Evolutionary conservation across 176 grass and related monocot genomes (phyloP), one percentile per base, ranked within the genome.

Genomic region (Hsuehochloa calcarea): DNA sequence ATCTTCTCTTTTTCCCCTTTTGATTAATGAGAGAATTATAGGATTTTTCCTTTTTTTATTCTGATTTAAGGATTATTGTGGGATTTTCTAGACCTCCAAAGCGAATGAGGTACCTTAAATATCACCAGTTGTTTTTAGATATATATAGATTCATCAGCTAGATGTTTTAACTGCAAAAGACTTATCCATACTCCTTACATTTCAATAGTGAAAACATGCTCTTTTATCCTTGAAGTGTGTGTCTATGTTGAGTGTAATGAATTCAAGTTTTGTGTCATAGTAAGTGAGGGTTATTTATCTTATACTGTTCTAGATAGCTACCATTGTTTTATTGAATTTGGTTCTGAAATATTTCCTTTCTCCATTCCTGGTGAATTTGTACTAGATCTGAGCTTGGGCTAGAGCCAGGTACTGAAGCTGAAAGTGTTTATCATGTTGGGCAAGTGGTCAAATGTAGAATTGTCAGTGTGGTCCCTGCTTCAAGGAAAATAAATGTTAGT

Each of bases 361-460:
- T 78, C 75, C 20, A 47, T 46, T 78, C 31, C 68, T 52, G 29
- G 64, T 85, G 58, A 73, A 64, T 87, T 40, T 52, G 27, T 85
- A 59, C 8, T 74, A 98, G 96, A 79, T 90, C 85, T 82, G 93
- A 98, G 78, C 91, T 98, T 90, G 96, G 91, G 77, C 92, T 98
- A 75, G 93, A 94, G 41, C 80, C 85, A 65, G 89, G 96, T 66
- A 71, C 23, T 92, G 91, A 94, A 89, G 91, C 89, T 75, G 93
- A 90, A 74, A 93, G 68, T 91, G 89, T 90, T 61, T 95, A 92
- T 84, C 91, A 98, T 77, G 78, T 95, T 87, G 96, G 96, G 37
- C 96, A 98, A 89, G 96, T 93, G 62, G 85, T 98, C 43, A 98
- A 95, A 91, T 98, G 96, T 87, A 95, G 96, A 92, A 90, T 95